Base-by-base conservation (phyloP, 1,284 basidiomycete species). In the Papiliotrema flavescens region DNA sequence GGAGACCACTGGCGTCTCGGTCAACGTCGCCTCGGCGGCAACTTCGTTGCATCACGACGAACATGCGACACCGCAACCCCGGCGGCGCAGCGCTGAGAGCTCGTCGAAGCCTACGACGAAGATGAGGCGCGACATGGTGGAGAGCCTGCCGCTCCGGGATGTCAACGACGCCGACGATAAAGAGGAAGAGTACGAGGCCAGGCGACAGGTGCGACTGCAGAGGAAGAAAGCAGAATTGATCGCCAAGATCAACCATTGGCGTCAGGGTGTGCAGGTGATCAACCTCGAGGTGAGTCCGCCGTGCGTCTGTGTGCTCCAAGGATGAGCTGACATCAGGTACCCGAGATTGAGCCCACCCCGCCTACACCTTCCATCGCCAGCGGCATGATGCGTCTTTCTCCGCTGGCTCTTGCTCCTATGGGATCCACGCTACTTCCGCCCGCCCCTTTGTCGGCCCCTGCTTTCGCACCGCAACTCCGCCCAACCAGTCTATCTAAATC, bases 181-280 rank as follows among this genome's bases (percentile, higher is more conserved):
- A 22, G 47, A 49, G 23, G 52, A 56, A 46, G 52, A 55, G 32
- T 61, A 61, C 43, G 53, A 61, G 44, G 32, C 32, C 2, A 44
- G 51, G 23, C 23, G 56, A 24, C 24, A 46, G 13, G 9, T 45
- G 32, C 47, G 59, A 24, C 19, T 55, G 13, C 44, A 51, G 48
- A 26, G 49, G 14, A 55, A 51, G 26, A 17, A 49, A 19, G 50
- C 47, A 6, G 53, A 57, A 3, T 22, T 61, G 20, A 41, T 41
- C 7, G 23, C 8, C 13, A 43, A 37, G 43, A 39, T 60, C 9
- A 22, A 20, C 3, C 17, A 19, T 7, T 61, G 59, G 56, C n/a
- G 44, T 7, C 39, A 36, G n/a, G 34, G 26, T 4, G 42, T 54
- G 9, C 35, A 37, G 8, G 6, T 40, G 19, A 11, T 23, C 22